Evolutionary conservation across 2,329 filamentous ascomycete species (phyloP).

Genomic region (Aspergillus sp.): DNA sequence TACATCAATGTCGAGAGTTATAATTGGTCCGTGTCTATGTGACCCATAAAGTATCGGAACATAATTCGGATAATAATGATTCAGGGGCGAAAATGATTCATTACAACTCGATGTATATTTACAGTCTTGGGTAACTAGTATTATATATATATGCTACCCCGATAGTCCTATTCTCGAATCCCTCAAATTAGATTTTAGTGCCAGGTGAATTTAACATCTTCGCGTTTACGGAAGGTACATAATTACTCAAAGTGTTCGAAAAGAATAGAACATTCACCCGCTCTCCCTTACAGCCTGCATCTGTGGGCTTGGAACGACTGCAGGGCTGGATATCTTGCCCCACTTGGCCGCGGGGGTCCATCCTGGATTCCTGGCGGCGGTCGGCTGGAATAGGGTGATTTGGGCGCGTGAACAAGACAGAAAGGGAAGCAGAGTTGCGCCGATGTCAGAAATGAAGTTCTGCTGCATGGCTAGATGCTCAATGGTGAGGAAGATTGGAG

Average conservation of each 20-base stretch:
- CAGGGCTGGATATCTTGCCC: background rate
- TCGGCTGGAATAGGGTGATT: background rate
- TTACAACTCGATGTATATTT: no score
- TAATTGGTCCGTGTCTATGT: no score
- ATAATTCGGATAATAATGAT: no score
- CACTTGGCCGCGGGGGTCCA: background rate
- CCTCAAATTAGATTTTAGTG: constrained; percentile 39
- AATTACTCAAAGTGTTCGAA: no score
- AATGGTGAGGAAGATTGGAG: background rate
- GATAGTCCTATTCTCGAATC: constrained; percentile 31
- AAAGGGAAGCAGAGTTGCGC: background rate
- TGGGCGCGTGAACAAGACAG: background rate
- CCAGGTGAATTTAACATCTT: no score
- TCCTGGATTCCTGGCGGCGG: background rate
- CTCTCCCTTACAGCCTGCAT: background rate
- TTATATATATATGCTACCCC: constrained; percentile 40
- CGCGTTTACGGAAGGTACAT: no score
- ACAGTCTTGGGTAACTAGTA: constrained; percentile 35
- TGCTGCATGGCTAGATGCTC: background rate
- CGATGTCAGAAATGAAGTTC: background rate
- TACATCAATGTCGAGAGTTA: no score
- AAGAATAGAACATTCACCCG: no score
- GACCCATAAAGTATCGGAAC: no score
- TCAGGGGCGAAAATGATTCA: no score
- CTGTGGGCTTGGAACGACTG: background rate